Evolutionary conservation across 371 early-diverging fungal species (phyloP).

Genomic region (Paraphysoderma sedebokerense): DNA sequence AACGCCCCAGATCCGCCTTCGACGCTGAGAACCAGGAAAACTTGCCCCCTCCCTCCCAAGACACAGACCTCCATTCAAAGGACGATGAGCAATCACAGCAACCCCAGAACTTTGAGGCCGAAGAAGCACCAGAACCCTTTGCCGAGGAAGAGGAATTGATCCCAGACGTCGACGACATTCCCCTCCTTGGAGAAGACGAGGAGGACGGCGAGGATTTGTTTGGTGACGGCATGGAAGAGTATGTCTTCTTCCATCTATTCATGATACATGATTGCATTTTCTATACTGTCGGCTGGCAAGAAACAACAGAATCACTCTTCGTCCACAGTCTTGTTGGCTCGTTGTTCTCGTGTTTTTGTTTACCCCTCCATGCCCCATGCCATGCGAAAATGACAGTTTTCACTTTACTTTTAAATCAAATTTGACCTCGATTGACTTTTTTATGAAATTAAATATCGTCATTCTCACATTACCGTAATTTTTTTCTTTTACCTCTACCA

Average conservation of each 20-base stretch:
- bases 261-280: slow-evolving; percentile 15
- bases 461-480: neutral
- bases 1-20: no score
- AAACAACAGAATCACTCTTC: neutral
- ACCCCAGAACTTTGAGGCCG: no score
- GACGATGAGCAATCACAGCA: no score
- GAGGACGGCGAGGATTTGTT: slow-evolving; percentile 76
- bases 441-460: neutral
- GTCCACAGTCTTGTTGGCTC: no score
- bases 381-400: neutral
- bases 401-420: neutral
- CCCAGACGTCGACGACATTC: neutral
- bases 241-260: neutral
- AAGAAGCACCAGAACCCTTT: no score
- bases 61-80: no score
- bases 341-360: neutral
- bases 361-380: neutral
- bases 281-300: slow-evolving; percentile 8
- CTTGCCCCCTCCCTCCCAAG: no score
- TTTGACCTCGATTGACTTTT: neutral
- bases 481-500: neutral
- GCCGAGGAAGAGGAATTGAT: neutral
- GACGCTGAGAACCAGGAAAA: no score
- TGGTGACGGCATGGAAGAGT: slow-evolving; percentile 50
- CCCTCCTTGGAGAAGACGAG: slow-evolving; percentile 15